Evolutionary conservation across 306 rosid species (phyloP), one percentile per base, ranked within the genome.

Genomic region (Amphicarpaea edgeworthii): DNA sequence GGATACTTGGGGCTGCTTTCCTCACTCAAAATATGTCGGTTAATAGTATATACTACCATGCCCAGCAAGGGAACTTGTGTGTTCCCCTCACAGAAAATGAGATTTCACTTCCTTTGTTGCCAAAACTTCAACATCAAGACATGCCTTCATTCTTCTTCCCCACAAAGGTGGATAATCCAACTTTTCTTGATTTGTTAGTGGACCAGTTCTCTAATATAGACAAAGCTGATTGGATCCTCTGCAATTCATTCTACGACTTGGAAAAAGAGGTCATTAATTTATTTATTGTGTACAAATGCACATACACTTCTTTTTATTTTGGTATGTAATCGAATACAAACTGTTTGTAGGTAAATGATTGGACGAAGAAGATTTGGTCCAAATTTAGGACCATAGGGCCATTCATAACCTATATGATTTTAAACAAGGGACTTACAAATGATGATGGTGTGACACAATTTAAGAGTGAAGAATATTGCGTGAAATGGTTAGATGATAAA

Each of bases 181-280:
- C 0, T 42, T 0, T 77, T 5, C 51, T 28, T 38, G 40, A 76
- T 0, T 1, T 83, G 26, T 1, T 53, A 5, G 51, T 66, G 21
- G 47, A 2, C 4, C 86, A 83, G 63, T 86, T 83, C 34, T 74
- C 76, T 12, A 83, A 68, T 10, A 30, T 77, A 2, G 30, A 57
- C 14, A 77, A 30, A 4, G 37, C 37, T 30, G 37, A 30, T 30
- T 30, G 37, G 37, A 5, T 30, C 37, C 4, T 30, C 6, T 30
- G 37, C 37, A 30, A 77, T 68, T 71, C 75, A 21, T 71, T 53
- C 37, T 74, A 68, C 9, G 80, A 83, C 67, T 5, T 83, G 34
- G 90, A 86, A 64, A 53, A 70, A 50, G 75, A 83, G 85, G 90
- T n/a, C n/a, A n/a, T n/a, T n/a, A n/a, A n/a, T n/a, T n/a, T n/a